Evolutionary conservation across 768 basidiomycete genomes (phyloP).

Genomic region (Podaxis rugospora): DNA sequence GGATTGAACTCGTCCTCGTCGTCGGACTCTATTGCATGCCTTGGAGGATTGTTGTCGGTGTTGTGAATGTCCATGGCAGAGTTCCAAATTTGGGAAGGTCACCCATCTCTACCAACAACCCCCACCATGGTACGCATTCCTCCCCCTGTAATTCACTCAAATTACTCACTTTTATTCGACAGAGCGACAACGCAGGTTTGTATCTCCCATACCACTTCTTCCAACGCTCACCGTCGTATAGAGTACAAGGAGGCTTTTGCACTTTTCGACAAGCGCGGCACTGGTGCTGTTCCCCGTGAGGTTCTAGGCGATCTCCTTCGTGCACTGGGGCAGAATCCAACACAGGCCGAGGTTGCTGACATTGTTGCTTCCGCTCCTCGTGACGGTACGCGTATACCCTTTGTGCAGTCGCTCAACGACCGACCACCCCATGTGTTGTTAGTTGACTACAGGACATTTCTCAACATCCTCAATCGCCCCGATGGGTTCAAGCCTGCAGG

Average conservation of each 20-base stretch:
- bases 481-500: constrained; percentile 98
- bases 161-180: not conserved
- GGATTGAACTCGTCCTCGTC: constrained; percentile 63
- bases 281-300: constrained; percentile 83
- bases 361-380: constrained; percentile 69
- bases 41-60: constrained; percentile 49
- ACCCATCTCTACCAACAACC: constrained; percentile 11
- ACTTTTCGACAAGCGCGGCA: constrained; percentile 96
- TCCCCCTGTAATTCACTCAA: not conserved
- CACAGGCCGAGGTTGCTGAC: constrained; percentile 92
- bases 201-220: not conserved
- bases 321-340: constrained; percentile 98
- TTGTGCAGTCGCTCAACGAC: constrained; percentile 2
- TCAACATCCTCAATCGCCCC: constrained; percentile 87
- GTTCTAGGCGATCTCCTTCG: constrained; percentile 90
- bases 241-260: constrained; percentile 98
- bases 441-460: constrained; percentile 94
- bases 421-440: not conserved
- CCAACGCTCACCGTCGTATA: constrained; percentile 22
- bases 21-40: constrained; percentile 62
- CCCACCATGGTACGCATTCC: constrained; percentile 25
- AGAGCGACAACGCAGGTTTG: constrained; percentile 21
- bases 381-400: constrained; percentile 49
- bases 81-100: constrained; percentile 7
- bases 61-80: constrained; percentile 22